Evolutionary conservation across 2,329 filamentous ascomycete species (phyloP).

Genomic region (Lomentospora prolificans): DNA sequence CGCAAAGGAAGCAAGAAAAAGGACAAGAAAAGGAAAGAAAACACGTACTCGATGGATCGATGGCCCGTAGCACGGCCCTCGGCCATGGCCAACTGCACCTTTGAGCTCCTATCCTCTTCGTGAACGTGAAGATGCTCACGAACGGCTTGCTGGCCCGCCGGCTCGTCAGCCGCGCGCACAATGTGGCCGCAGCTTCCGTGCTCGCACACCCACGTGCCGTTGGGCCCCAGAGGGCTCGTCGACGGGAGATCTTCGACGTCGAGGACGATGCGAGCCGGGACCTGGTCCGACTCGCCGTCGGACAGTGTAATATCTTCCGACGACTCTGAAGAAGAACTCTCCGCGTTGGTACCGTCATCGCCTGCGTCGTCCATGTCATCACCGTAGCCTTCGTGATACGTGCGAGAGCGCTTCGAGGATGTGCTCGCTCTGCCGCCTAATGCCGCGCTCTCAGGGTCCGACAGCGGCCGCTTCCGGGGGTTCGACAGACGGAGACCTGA

Average conservation of each 20-base stretch:
- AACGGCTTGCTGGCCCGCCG: conserved; percentile 46
- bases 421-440: conserved; percentile 24
- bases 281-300: conserved; percentile 15
- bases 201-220: conserved; percentile 57
- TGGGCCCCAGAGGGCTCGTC: conserved; percentile 40
- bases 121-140: conserved; percentile 50
- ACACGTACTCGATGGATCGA: conserved; percentile 46
- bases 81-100: conserved; percentile 42
- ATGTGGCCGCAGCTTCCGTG: conserved; percentile 55
- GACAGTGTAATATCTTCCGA: conserved; percentile 35
- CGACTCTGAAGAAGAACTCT: conserved; percentile 16
- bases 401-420: conserved; percentile 23
- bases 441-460: background rate
- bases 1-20: background rate
- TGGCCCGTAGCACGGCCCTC: conserved; percentile 41
- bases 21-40: conserved; percentile 21
- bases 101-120: conserved; percentile 40
- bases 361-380: conserved; percentile 17
- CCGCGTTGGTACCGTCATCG: background rate
- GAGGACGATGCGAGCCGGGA: conserved; percentile 11
- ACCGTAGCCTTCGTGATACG: conserved; percentile 12
- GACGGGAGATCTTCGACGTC: conserved; percentile 28
- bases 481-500: conserved; percentile 5
- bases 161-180: conserved; percentile 51
- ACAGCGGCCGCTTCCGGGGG: conserved; percentile 3